Evolutionary conservation across 2,329 filamentous ascomycete genomes (phyloP).

Genomic region (Aureobasidium pullulans): DNA sequence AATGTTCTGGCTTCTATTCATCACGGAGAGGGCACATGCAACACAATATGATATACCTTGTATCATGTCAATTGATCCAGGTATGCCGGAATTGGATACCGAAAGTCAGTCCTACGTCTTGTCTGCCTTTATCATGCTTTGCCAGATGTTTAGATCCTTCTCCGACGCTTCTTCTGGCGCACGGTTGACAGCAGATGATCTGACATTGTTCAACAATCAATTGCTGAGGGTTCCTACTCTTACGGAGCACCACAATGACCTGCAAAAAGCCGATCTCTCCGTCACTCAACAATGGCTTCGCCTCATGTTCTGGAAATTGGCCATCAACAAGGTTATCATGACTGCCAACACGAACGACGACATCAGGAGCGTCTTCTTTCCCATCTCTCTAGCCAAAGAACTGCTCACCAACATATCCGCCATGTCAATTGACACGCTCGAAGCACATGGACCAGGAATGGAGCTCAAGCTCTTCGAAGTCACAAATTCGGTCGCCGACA

Average conservation of each 20-base stretch:
- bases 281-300: slow-evolving; percentile 19
- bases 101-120: slow-evolving; percentile 1
- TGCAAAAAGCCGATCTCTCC: slow-evolving; percentile 17
- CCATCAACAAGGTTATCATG: slow-evolving; percentile 15
- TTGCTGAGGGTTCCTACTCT: slow-evolving; percentile 3
- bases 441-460: slow-evolving; percentile 3
- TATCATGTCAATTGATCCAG: slow-evolving; percentile 8
- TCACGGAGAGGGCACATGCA: slow-evolving; percentile 15
- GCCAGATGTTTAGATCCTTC: slow-evolving; percentile 15
- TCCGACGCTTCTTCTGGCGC: background rate
- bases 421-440: background rate
- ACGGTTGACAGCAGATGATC: background rate
- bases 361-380: slow-evolving; percentile 5
- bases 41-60: slow-evolving; percentile 16
- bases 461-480: slow-evolving; percentile 5
- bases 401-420: background rate
- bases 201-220: slow-evolving; percentile 9
- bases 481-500: slow-evolving; percentile 3
- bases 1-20: slow-evolving; percentile 17
- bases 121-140: slow-evolving; percentile 15
- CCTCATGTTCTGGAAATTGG: slow-evolving; percentile 18
- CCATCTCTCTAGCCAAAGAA: background rate
- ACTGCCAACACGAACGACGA: background rate
- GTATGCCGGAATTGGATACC: slow-evolving; percentile 1
- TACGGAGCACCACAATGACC: slow-evolving; percentile 7